Percentiles rank a stretch among this genome's conserved stretches.
Conservation (phyloP, 169 alveolate species). For the Eimeria sp. region DNA sequence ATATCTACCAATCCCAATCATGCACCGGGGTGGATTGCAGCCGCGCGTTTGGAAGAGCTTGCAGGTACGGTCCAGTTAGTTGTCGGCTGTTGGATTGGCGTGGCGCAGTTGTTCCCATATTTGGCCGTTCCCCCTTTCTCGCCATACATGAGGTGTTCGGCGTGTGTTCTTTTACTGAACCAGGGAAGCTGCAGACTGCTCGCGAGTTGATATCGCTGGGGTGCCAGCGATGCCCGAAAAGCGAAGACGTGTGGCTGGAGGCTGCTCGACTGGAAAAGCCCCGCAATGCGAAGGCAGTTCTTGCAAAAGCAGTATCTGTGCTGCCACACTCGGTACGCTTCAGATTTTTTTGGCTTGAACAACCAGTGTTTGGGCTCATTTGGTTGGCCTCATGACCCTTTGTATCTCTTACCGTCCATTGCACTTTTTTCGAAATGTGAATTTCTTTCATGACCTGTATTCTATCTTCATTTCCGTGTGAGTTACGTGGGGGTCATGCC, state of each 20-base stretch:
- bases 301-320: slow-evolving; percentile 91
- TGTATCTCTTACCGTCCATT: not conserved
- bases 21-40: slow-evolving; percentile 99
- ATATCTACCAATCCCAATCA: slow-evolving; percentile 97
- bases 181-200: slow-evolving; percentile 96
- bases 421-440: not conserved
- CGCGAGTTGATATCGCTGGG: slow-evolving; percentile 98
- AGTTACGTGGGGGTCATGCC: not conserved
- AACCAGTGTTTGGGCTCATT: not conserved
- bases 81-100: not conserved
- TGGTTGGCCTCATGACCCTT: not conserved
- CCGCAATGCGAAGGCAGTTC: slow-evolving; percentile 96
- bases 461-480: not conserved
- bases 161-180: not conserved
- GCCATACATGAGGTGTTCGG: not conserved
- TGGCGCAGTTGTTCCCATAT: not conserved
- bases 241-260: slow-evolving; percentile 99
- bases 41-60: slow-evolving; percentile 99
- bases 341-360: not conserved
- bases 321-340: slow-evolving; percentile 91
- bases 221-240: slow-evolving; percentile 97
- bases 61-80: slow-evolving; percentile 88
- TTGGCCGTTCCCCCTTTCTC: not conserved
- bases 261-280: slow-evolving; percentile 98
- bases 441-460: not conserved